Conservation (phyloP, 495 filamentous ascomycete genomes). For the Daldinia concentrica region DNA sequence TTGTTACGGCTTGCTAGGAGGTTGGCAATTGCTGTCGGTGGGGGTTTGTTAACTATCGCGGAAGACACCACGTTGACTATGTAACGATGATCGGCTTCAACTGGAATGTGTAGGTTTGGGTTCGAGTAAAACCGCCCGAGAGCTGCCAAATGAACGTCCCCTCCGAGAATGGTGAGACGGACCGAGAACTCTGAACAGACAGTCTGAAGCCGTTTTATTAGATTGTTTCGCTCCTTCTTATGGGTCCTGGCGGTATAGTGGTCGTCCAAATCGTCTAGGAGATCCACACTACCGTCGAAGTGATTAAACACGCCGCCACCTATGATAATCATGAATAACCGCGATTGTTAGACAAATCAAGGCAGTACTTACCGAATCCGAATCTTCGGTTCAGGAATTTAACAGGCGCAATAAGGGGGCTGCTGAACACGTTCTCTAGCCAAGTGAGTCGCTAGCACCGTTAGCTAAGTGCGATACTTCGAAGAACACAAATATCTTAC, state of each 20-base stretch:
- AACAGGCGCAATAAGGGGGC: slow-evolving; percentile 83
- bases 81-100: slow-evolving; percentile 90
- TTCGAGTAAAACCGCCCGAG: slow-evolving; percentile 95
- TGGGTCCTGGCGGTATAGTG: slow-evolving; percentile 94
- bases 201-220: slow-evolving; percentile 78
- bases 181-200: slow-evolving; percentile 75
- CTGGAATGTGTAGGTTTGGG: slow-evolving; percentile 76
- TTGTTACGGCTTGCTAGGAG: slow-evolving; percentile 87
- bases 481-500: slow-evolving; percentile 43
- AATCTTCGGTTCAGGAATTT: slow-evolving; percentile 91
- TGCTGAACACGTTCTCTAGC: slow-evolving; percentile 88
- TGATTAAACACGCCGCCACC: slow-evolving; percentile 88
- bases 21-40: slow-evolving; percentile 86
- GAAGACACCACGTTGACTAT: slow-evolving; percentile 93
- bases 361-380: slow-evolving; percentile 63
- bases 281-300: slow-evolving; percentile 89
- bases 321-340: slow-evolving; percentile 16
- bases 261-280: slow-evolving; percentile 93
- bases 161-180: slow-evolving; percentile 86
- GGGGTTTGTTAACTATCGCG: slow-evolving; percentile 93
- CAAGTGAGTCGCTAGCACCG: slow-evolving; percentile 75
- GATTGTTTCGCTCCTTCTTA: slow-evolving; percentile 81
- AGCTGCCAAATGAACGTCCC: slow-evolving; percentile 93
- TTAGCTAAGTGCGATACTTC: slow-evolving; percentile 9
- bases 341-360: not conserved